phyloP scores from a whole-genome alignment of 352 stramenopile genomes.

The Globisporangium megalacanthum region DNA sequence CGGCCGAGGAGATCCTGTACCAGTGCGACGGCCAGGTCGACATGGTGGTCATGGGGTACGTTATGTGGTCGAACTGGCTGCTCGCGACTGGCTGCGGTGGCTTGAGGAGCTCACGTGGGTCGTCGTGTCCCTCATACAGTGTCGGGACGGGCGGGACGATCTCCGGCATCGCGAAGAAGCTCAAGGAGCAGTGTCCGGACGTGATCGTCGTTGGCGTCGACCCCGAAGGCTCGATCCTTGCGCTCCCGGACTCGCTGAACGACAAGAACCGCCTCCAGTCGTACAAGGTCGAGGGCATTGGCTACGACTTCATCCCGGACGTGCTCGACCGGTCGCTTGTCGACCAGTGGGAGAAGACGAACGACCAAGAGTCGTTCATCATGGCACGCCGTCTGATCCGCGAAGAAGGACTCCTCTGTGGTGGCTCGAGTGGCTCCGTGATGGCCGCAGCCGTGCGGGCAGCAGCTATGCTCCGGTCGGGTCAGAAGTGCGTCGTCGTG shows the following conservation, averaged over 20 bases:
- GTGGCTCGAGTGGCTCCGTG: constrained; percentile 89
- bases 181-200: constrained; percentile 89
- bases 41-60: constrained; percentile 87
- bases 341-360: constrained; percentile 93
- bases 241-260: constrained; percentile 88
- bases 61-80: not conserved
- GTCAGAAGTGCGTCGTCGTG: constrained; percentile 92
- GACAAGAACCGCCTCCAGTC: constrained; percentile 83
- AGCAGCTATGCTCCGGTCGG: constrained; percentile 69
- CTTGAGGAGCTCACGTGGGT: not conserved
- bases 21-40: constrained; percentile 92
- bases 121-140: not conserved
- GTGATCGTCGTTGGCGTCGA: constrained; percentile 87
- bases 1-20: constrained; percentile 91
- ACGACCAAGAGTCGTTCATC: constrained; percentile 92
- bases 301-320: constrained; percentile 96
- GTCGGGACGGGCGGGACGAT: constrained; percentile 95
- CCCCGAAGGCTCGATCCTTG: constrained; percentile 91
- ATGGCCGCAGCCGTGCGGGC: constrained; percentile 79
- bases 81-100: not conserved
- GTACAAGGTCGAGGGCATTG: constrained; percentile 95
- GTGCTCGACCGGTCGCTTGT: constrained; percentile 91
- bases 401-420: constrained; percentile 93
- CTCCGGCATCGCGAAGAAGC: constrained; percentile 88
- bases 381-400: constrained; percentile 93